Percentiles rank a stretch among this genome's conserved stretches.
Conservation (phyloP, 2,329 filamentous ascomycete genomes). For the Colletotrichum coccodes region DNA sequence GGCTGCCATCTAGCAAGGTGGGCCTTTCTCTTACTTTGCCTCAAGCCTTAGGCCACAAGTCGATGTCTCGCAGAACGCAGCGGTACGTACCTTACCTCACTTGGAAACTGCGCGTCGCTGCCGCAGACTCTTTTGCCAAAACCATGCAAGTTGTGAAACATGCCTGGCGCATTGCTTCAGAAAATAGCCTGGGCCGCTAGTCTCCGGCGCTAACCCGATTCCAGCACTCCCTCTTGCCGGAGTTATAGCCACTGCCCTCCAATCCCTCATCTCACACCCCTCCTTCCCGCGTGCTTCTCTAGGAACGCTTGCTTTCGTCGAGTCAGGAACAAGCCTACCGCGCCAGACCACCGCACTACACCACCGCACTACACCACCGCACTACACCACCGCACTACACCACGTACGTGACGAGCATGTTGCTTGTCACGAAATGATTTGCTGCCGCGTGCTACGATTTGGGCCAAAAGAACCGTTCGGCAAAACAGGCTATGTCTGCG, state of each 20-base stretch:
- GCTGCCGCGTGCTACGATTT: slow-evolving; percentile 10
- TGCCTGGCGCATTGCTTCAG: slow-evolving; percentile 61
- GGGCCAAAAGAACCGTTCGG: slow-evolving; percentile 9
- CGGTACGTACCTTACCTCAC: neutral
- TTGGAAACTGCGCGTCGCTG: slow-evolving; percentile 28
- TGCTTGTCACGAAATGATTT: slow-evolving; percentile 12
- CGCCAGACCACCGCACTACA: neutral
- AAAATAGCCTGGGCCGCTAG: slow-evolving; percentile 48
- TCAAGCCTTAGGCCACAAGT: neutral
- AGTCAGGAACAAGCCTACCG: slow-evolving; percentile 4
- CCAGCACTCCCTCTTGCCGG: slow-evolving; percentile 1
- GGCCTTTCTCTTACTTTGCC: neutral
- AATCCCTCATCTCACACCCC: slow-evolving; percentile 35
- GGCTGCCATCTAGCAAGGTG: slow-evolving; percentile 1
- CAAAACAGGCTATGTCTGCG: slow-evolving; percentile 7
- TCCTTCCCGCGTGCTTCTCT: slow-evolving; percentile 32
- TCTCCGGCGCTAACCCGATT: slow-evolving; percentile 45
- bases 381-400: slow-evolving; percentile 3
- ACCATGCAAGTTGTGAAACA: slow-evolving; percentile 57
- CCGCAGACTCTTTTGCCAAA: slow-evolving; percentile 23
- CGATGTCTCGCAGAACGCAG: neutral
- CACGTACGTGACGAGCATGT: neutral
- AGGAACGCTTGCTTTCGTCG: slow-evolving; percentile 17
- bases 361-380: slow-evolving; percentile 6
- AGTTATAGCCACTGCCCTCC: slow-evolving; percentile 37